These are phyloP conservation scores for Paramecium sonneborni DNA, from an alignment of 73 alveolate genomes.

Conservation along the genomic window DNA sequence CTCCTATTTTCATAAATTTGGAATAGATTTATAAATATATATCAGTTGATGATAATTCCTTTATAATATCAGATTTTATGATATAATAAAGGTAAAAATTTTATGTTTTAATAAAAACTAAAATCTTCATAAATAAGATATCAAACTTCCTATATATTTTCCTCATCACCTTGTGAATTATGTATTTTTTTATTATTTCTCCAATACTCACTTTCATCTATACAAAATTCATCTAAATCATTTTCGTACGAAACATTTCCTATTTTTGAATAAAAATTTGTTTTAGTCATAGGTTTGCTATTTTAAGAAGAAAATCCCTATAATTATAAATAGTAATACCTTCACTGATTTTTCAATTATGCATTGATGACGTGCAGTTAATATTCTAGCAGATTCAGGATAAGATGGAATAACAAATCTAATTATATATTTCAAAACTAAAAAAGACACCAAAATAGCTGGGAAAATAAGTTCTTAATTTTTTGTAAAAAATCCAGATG, in stretches of 20 bases:
- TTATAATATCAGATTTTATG: not conserved
- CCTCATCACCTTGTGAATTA: too few relatives aligned
- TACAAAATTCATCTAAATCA: not conserved
- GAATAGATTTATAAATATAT: not conserved
- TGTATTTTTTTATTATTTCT: too few relatives aligned
- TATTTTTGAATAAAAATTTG: not conserved
- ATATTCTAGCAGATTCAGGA: not conserved
- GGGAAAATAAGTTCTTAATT: not conserved
- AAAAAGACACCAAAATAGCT: not conserved
- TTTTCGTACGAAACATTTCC: not conserved
- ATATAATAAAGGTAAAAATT: not conserved
- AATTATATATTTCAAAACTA: constrained; percentile 14
- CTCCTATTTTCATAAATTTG: not conserved
- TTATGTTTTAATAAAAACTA: not conserved
- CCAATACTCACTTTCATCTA: not conserved
- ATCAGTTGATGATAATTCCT: not conserved
- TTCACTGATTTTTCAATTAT: not conserved
- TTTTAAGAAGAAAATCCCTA: not conserved
- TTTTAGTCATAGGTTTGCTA: not conserved
- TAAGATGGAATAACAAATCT: constrained; percentile 23
- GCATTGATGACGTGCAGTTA: constrained; percentile 5
- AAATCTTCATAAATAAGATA: not conserved
- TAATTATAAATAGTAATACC: not conserved
- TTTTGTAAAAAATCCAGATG: not conserved
- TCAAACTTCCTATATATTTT: not conserved